These are phyloP conservation scores for Cladophialophora psammophila DNA, from an alignment of 2,329 filamentous ascomycete species.

Conservation along the genomic window DNA sequence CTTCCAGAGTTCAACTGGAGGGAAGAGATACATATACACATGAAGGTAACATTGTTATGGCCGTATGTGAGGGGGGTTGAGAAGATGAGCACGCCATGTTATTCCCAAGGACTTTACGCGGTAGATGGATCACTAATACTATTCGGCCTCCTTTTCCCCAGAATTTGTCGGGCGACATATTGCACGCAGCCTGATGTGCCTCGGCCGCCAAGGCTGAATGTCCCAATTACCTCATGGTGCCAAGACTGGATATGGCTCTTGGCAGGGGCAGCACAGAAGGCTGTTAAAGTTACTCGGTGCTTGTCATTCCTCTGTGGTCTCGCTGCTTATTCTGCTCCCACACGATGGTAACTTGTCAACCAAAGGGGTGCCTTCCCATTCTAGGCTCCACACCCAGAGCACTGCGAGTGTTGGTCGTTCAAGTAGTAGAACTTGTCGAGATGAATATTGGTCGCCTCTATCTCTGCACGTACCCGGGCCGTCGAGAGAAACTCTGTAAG, in stretches of 20 bases:
- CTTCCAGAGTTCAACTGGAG: not conserved
- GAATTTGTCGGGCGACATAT: not conserved
- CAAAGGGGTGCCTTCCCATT: too few species aligned
- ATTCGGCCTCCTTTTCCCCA: not conserved
- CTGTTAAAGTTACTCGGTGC: too few species aligned
- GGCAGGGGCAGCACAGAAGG: not conserved
- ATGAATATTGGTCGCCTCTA: not conserved
- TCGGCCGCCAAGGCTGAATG: not conserved
- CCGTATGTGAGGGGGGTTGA: not conserved
- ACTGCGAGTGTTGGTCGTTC: too few species aligned
- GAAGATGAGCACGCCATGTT: not conserved
- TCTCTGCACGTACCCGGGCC: not conserved
- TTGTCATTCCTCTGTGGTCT: too few species aligned
- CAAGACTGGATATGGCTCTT: not conserved
- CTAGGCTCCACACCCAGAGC: too few species aligned
- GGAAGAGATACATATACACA: not conserved
- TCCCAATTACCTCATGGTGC: not conserved
- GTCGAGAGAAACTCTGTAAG: not conserved
- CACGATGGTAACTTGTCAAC: too few species aligned
- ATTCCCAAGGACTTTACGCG: not conserved
- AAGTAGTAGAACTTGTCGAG: not conserved
- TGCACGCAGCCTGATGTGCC: slow-evolving; percentile 1
- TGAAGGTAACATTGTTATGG: not conserved
- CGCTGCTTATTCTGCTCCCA: too few species aligned
- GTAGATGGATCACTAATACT: not conserved